Conservation (phyloP, 2,329 filamentous ascomycete species). For the Diaporthe helianthi region DNA sequence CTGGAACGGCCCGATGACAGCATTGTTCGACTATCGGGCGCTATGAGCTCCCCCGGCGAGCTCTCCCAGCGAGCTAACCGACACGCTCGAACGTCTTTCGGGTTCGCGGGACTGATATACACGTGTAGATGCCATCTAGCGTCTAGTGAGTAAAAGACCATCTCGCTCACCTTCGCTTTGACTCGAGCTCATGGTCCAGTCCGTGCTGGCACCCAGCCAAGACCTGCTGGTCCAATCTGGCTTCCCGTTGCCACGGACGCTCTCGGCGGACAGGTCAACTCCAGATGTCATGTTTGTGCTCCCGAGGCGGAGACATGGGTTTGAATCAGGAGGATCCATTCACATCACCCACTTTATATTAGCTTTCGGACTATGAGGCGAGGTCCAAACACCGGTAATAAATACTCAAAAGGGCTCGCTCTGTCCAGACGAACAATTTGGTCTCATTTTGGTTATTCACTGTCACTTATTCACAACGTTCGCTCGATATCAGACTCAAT, state of each 20-base stretch:
- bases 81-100: constrained; percentile 5
- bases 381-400: constrained; percentile 9
- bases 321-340: constrained; percentile 27
- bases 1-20: constrained; percentile 15
- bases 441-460: not conserved
- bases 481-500: constrained; percentile 5
- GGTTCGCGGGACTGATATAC: not conserved
- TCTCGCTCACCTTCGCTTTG: constrained; percentile 4
- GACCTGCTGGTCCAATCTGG: constrained; percentile 10
- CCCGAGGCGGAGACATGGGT: constrained; percentile 17
- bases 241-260: constrained; percentile 15
- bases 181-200: not conserved
- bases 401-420: constrained; percentile 16
- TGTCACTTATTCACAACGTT: constrained; percentile 3
- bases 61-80: constrained; percentile 2
- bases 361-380: constrained; percentile 7
- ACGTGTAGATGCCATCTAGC: constrained; percentile 4
- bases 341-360: constrained; percentile 30
- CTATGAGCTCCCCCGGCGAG: constrained; percentile 5
- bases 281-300: constrained; percentile 1
- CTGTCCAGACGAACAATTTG: not conserved
- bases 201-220: constrained; percentile 20
- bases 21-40: not conserved
- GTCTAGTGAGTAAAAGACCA: not conserved
- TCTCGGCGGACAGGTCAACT: constrained; percentile 17